Evolutionary conservation across 148 eudicot species (phyloP).

Genomic region (Silene latifolia): DNA sequence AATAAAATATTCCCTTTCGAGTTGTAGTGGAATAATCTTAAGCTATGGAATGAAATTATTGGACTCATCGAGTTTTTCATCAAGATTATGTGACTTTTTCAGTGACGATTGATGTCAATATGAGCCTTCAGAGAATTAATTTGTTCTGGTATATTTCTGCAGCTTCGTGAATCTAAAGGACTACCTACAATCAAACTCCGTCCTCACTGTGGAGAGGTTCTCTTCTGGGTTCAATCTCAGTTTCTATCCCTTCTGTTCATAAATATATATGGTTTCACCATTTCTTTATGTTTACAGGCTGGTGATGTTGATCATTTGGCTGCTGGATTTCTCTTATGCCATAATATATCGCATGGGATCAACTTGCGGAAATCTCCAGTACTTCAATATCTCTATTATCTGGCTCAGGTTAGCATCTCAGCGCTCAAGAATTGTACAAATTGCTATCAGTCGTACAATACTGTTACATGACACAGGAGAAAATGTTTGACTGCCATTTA

Average conservation of each 20-base stretch:
- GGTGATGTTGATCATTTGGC: constrained; percentile 83
- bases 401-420: constrained; percentile 55
- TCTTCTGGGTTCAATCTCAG: background rate
- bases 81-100: background rate
- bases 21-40: too few relatives aligned
- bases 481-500: too few relatives aligned
- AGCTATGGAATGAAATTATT: background rate
- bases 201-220: constrained; percentile 86
- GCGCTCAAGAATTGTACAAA: background rate
- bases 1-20: too few relatives aligned
- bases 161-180: constrained; percentile 87
- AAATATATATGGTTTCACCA: constrained; percentile 2
- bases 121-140: background rate
- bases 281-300: constrained; percentile 38
- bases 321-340: constrained; percentile 75
- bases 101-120: background rate
- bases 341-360: constrained; percentile 81
- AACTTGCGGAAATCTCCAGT: constrained; percentile 73
- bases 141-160: constrained; percentile 8
- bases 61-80: too few relatives aligned
- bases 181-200: constrained; percentile 63
- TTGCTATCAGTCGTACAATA: background rate
- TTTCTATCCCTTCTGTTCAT: background rate
- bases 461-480: too few relatives aligned
- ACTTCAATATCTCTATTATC: constrained; percentile 76